phyloP scores from a whole-genome alignment of 2,329 filamentous ascomycete genomes.

The Calonectria multiphialidica region DNA sequence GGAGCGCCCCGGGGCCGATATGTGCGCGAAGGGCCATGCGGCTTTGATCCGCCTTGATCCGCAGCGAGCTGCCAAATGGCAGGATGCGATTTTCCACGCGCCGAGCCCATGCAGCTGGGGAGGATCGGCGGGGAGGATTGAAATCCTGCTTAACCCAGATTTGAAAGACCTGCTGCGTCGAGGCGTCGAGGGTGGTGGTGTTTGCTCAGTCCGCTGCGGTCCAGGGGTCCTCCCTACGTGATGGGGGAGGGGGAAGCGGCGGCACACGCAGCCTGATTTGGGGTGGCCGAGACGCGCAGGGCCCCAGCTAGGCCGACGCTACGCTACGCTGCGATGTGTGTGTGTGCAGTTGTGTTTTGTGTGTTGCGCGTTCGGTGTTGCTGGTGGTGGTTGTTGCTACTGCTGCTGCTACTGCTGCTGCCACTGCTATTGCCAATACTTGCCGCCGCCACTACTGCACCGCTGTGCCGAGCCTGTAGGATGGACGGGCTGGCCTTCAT shows the following conservation, averaged over 20 bases:
- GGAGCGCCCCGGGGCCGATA: conserved; percentile 2
- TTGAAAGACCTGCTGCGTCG: not conserved
- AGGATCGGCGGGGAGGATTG: conserved; percentile 20
- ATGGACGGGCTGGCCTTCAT: not conserved
- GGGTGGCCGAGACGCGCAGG: not conserved
- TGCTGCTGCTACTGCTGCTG: not conserved
- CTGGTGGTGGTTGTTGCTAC: not conserved
- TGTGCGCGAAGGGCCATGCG: not conserved
- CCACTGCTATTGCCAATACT: not conserved
- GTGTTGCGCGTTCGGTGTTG: not conserved
- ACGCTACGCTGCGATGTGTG: conserved; percentile 3
- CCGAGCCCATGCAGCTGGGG: not conserved
- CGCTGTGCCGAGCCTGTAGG: not conserved
- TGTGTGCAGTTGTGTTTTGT: not conserved
- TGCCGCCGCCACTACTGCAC: not conserved
- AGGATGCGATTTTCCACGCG: not conserved
- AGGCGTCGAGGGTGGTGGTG: not conserved
- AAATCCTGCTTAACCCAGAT: conserved; percentile 5
- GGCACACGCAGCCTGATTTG: conserved; percentile 9
- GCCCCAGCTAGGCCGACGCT: not conserved
- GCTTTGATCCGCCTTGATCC: not conserved
- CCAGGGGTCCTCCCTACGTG: not conserved
- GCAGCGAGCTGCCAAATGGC: not conserved
- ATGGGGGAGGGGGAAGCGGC: not conserved
- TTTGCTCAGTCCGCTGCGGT: not conserved